Base-by-base conservation (phyloP, 768 basidiomycete species). In the Termitomyces sp. region DNA sequence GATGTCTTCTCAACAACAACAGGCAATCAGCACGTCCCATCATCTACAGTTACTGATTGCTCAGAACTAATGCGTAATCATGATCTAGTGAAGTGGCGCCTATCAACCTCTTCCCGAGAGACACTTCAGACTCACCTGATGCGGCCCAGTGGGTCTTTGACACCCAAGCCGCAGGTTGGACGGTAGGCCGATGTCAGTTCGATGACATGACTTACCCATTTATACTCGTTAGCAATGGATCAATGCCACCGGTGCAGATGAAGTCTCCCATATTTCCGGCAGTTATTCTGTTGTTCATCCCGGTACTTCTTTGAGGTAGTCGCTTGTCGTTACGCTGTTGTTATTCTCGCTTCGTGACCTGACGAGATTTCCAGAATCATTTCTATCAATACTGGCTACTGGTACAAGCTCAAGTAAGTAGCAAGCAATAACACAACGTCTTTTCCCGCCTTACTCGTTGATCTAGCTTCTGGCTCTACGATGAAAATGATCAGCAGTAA, bases 131-230 rank as follows among this genome's bases (percentile, higher is more conserved):
- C 4, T 66, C 57, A 2, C 68, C 67, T 3, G 73, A 70, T 57
- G 68, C n/a, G 12, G 60, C 73, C 1, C 81, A 85, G 61, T 87
- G 80, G 78, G 78, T 84, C 0, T 86, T 81, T 59, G 78, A 84
- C 61, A 72, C 75, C 4, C 75, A 80, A 61, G 73, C 75, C 49
- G 59, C 66, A 28, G 77, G 78, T 11, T 84, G 82, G 82, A 62
- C 62, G 55, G 81, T 82, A 50, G 28, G 75, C 3, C 46, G 21
- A n/a, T 28, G 23, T 26, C 48, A 33, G 19, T 12, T 35, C 3
- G 4, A 19, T 31, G 35, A n/a, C 1, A 33, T 33, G 28, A 12
- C 6, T 50, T 38, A n/a, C 56, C 14, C 49, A 31, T 23, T 9
- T 2, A 37, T 19, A 12, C 42, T 14, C 41, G 50, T 57, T 44